A percentile compares a stretch with the other conserved stretches of the same genome.
These are phyloP conservation scores for Microbotryum intermedium DNA, from an alignment of 1,284 basidiomycete species.

Conservation along the genomic window DNA sequence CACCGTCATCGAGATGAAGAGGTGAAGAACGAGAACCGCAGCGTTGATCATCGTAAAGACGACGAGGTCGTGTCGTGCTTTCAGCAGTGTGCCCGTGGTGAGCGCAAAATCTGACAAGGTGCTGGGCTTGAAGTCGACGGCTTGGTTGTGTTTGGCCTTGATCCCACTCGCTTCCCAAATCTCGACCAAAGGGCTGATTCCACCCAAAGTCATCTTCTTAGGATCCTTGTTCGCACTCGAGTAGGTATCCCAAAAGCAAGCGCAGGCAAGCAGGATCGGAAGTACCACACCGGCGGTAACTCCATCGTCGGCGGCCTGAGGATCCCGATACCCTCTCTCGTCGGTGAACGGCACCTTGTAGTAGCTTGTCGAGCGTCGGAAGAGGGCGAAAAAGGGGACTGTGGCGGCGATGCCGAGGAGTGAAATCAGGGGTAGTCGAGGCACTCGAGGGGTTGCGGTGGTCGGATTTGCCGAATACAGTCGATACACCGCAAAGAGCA, in stretches of 20 bases:
- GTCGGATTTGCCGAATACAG: conserved; percentile 18
- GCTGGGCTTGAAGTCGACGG: no score
- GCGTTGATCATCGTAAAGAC: conserved; percentile 39
- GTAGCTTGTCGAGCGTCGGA: conserved; percentile 24
- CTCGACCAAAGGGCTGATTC: conserved; percentile 26
- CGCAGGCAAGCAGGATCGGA: conserved; percentile 31
- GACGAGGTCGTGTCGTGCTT: conserved; percentile 37
- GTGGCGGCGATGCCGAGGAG: conserved; percentile 22
- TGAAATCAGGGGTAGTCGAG: conserved; percentile 18
- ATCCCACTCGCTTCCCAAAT: conserved; percentile 34
- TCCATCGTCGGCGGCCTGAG: conserved; percentile 32
- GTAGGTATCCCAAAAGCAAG: conserved; percentile 32
- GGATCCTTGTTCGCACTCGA: neutral
- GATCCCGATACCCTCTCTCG: conserved; percentile 34
- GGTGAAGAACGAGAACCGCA: conserved; percentile 33
- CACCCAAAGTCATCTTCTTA: conserved; percentile 14
- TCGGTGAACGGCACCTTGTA: conserved; percentile 37
- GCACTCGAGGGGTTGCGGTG: conserved; percentile 12
- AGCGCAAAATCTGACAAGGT: conserved; percentile 25
- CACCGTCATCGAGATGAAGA: conserved; percentile 35
- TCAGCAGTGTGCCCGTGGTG: conserved; percentile 29
- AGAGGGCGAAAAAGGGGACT: conserved; percentile 32
- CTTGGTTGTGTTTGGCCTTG: neutral
- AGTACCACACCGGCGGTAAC: conserved; percentile 30
- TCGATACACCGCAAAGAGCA: conserved; percentile 27